These are phyloP conservation scores for Vaccinium vitisidaea DNA, from an alignment of 148 eudicot genomes.

Conservation along the genomic window DNA sequence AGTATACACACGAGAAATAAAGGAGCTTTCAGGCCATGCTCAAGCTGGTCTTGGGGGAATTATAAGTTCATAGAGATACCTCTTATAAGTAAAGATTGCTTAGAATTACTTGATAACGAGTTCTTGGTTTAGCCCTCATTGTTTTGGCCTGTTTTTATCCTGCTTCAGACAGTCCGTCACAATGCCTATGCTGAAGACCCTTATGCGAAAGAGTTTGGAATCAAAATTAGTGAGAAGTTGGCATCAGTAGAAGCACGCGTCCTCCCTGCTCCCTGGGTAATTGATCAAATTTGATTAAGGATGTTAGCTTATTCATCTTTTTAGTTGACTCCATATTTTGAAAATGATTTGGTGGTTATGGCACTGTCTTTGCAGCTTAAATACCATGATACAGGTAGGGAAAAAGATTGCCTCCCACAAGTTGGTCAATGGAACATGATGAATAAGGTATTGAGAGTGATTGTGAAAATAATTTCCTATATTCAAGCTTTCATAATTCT, in stretches of 20 bases:
- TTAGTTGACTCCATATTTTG: background rate
- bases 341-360: background rate
- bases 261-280: conserved; percentile 86
- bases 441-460: conserved; percentile 54
- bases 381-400: conserved; percentile 78
- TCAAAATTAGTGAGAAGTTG: conserved; percentile 61
- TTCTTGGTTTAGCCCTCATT: background rate
- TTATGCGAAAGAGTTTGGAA: conserved; percentile 79
- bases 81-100: background rate
- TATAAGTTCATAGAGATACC: background rate
- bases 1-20: background rate
- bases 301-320: background rate
- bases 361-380: conserved; percentile 49
- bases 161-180: conserved; percentile 65
- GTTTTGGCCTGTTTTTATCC: background rate
- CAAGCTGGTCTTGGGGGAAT: background rate
- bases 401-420: conserved; percentile 70
- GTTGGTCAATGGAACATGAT: conserved; percentile 94
- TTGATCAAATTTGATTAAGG: conserved; percentile 15
- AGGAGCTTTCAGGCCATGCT: background rate
- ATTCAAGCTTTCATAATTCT: background rate
- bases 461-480: background rate
- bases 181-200: conserved; percentile 71
- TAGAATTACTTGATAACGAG: background rate
- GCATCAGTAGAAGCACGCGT: conserved; percentile 83